Evolutionary conservation across 441 rosid species (phyloP).

Genomic region (Populus tomentosa): DNA sequence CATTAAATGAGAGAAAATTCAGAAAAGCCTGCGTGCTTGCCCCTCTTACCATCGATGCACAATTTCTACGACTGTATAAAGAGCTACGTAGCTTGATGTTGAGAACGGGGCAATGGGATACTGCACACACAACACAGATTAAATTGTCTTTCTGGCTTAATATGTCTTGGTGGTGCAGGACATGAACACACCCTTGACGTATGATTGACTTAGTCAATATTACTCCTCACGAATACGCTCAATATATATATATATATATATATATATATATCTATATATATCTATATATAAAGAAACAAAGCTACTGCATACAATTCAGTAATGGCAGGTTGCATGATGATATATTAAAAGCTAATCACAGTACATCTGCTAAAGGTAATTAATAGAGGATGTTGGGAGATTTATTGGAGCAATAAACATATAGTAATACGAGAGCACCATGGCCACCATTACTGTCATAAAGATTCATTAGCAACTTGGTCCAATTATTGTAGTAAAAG

Average conservation of each 20-base stretch:
- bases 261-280: no score
- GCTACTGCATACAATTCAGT: neutral
- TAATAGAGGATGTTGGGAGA: neutral
- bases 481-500: slow-evolving; percentile 21
- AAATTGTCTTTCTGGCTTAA: no score
- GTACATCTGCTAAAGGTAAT: no score
- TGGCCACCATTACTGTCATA: neutral
- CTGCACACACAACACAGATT: neutral
- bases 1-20: neutral
- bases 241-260: no score
- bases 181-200: neutral
- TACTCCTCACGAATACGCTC: no score
- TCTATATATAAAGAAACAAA: no score
- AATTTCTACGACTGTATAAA: neutral
- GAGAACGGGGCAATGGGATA: neutral
- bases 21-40: neutral
- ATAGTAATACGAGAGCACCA: neutral
- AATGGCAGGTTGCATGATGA: neutral
- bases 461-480: slow-evolving; percentile 7
- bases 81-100: neutral
- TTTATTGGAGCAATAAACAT: neutral
- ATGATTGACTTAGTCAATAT: no score
- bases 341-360: neutral
- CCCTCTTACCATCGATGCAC: neutral
- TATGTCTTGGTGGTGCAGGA: neutral